Percentiles rank a stretch among this genome's conserved stretches.
These are phyloP conservation scores for Sherardia arvensis DNA, from an alignment of 257 asterid genomes.

Conservation along the genomic window DNA sequence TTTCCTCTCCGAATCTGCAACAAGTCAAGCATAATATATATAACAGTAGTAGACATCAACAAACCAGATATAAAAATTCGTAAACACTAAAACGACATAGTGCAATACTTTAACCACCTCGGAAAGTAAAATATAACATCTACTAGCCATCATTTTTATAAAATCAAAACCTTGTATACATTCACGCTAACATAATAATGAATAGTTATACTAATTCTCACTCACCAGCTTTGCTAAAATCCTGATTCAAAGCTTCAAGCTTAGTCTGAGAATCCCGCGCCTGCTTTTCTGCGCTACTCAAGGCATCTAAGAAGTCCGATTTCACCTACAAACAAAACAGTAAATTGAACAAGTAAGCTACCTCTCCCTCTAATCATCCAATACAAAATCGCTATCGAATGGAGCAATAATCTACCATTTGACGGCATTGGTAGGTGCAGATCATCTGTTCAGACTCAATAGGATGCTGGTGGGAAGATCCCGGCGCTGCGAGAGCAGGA, in stretches of 20 bases:
- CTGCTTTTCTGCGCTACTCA: slow-evolving; percentile 92
- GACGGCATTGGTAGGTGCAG: slow-evolving; percentile 97
- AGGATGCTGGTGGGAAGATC: slow-evolving; percentile 46
- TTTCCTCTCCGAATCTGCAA: slow-evolving; percentile 75
- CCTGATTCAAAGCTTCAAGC: slow-evolving; percentile 50
- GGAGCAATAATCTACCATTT: slow-evolving; percentile 43
- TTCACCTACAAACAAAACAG: slow-evolving; percentile 51
- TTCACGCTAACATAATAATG: background rate
- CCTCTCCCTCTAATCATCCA: background rate
- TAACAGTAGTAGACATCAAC: slow-evolving; percentile 15
- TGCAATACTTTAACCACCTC: background rate
- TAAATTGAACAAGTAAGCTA: slow-evolving; percentile 10
- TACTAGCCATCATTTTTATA: background rate
- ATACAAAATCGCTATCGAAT: background rate
- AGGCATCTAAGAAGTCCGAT: slow-evolving; percentile 84
- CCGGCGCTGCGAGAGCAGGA: slow-evolving; percentile 37
- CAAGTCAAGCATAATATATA: slow-evolving; percentile 14
- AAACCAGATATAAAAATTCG: background rate
- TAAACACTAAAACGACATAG: background rate
- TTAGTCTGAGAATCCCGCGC: slow-evolving; percentile 58
- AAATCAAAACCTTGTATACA: background rate
- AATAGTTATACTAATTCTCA: background rate
- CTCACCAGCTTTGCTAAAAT: slow-evolving; percentile 66
- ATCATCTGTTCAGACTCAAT: slow-evolving; percentile 69
- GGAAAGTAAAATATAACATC: background rate